Base-by-base conservation (phyloP, 805 yeast genomes). In the Martiniozyma abietophila region DNA sequence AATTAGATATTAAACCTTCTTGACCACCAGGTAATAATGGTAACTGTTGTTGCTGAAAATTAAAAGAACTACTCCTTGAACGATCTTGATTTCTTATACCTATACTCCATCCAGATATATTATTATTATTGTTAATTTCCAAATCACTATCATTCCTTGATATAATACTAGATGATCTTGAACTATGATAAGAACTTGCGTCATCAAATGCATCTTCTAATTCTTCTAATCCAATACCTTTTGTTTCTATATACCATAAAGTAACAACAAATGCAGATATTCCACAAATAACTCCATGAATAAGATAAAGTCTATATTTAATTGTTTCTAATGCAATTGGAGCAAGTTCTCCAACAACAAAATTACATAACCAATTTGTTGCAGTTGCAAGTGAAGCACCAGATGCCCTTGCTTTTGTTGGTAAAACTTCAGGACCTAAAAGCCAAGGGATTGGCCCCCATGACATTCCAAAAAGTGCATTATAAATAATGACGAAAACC, bases 361-460 rank as follows among this genome's bases (percentile, higher is more conserved):
- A 88, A 59, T 86, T 86, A 63, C 84, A 86, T 6, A 83, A 69
- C 96, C 96, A 86, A 54, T 86, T 88, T 5, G 94, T 73, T 2
- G 95, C 95, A 1, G 96, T 86, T 1, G 94, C 80, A 42, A 84
- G 62, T 2, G 94, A 83, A 0, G 95, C 94, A 39, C 95, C 95
- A 47, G 85, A 81, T 4, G 95, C 84, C 35, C 96, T 70, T 8
- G 85, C 84, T 14, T 78, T 66, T 42, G 82, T 70, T 0, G 96
- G 96, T 35, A 86, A 69, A 31, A 88, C 84, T 58, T 84, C 95
- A 46, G 88, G 84, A 1, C 47, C 59, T 54, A 80, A 76, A 27
- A 80, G 58, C 96, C 96, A 85, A 9, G 94, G 94, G 35, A 86
- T 76, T 4, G 95, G 95, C 8, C 96, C 96, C 94, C 95, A 88